These are phyloP conservation scores for Ceriops tagal DNA, from an alignment of 345 rosid species.

Conservation along the genomic window DNA sequence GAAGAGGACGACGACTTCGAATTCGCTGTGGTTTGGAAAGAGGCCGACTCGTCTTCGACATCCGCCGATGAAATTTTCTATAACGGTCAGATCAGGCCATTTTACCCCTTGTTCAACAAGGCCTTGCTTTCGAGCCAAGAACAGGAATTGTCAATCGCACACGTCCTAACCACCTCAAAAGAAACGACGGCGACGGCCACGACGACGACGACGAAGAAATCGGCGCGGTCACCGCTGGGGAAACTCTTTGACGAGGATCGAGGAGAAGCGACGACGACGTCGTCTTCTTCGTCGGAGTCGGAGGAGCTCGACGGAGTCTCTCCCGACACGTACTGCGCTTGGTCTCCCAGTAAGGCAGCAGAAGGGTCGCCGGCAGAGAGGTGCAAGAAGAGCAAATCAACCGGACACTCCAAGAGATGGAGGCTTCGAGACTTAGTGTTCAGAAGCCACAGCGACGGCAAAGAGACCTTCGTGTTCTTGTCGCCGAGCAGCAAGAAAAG, in stretches of 20 bases:
- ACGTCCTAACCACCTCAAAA: background rate
- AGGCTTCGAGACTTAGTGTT: conserved; percentile 48
- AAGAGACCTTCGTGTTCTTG: conserved; percentile 44
- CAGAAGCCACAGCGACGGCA: conserved; percentile 46
- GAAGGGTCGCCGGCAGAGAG: conserved; percentile 25
- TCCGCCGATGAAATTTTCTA: conserved; percentile 39
- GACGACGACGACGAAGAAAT: background rate
- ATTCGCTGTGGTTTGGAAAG: conserved; percentile 28
- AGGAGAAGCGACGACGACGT: conserved; percentile 36
- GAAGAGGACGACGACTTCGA: conserved; percentile 29
- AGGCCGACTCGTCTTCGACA: conserved; percentile 18
- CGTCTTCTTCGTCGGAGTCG: conserved; percentile 50
- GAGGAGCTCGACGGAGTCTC: conserved; percentile 50
- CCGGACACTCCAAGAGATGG: conserved; percentile 68
- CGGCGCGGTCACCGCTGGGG: conserved; percentile 40
- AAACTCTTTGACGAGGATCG: conserved; percentile 53
- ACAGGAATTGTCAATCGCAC: background rate
- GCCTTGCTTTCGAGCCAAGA: conserved; percentile 3
- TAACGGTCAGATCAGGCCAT: conserved; percentile 51
- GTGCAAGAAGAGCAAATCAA: conserved; percentile 54
- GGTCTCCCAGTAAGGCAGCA: conserved; percentile 48
- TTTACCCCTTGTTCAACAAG: conserved; percentile 37
- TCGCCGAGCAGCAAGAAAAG: conserved; percentile 20
- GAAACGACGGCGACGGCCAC: background rate
- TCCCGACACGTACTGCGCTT: conserved; percentile 60